phyloP scores from a whole-genome alignment of 805 yeast species.

The Candida ascalaphidarum region DNA sequence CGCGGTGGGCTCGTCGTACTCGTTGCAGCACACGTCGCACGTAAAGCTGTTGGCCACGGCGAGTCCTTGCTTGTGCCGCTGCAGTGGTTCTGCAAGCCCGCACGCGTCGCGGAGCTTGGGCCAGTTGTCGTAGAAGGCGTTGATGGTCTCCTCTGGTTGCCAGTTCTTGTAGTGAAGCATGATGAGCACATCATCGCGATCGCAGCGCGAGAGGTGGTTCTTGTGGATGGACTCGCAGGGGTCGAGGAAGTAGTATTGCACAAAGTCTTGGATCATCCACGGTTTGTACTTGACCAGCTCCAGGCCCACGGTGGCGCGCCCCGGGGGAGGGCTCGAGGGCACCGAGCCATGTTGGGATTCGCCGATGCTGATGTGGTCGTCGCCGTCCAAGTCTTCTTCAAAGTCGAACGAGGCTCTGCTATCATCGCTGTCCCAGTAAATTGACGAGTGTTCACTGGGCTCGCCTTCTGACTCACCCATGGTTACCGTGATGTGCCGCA shows the following conservation, averaged over 20 bases:
- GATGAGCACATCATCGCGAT: slow-evolving; percentile 21
- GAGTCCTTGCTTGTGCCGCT: slow-evolving; percentile 4
- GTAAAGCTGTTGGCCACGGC: slow-evolving; percentile 14
- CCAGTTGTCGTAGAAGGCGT: slow-evolving; percentile 25
- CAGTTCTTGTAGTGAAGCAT: slow-evolving; percentile 30
- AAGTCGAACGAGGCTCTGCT: slow-evolving; percentile 6
- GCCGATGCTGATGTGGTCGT: background rate
- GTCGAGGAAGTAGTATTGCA: slow-evolving; percentile 14
- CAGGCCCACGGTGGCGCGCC: slow-evolving; percentile 5
- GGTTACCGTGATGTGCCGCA: no score
- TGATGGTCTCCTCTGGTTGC: slow-evolving; percentile 31
- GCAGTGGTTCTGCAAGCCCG: slow-evolving; percentile 14
- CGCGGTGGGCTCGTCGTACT: slow-evolving; percentile 17
- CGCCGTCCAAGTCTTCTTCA: slow-evolving; percentile 6
- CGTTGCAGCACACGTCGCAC: slow-evolving; percentile 73
- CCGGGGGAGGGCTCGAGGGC: slow-evolving; percentile 1
- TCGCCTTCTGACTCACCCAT: no score
- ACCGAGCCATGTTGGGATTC: slow-evolving; percentile 6
- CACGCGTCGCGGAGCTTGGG: slow-evolving; percentile 14
- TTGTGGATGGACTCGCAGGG: slow-evolving; percentile 13
- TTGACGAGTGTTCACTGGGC: no score
- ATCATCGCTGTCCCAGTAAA: slow-evolving; percentile 4
- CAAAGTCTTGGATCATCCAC: slow-evolving; percentile 18
- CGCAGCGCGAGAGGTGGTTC: slow-evolving; percentile 17
- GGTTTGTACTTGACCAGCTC: slow-evolving; percentile 16